Base-by-base conservation (phyloP, 2,329 filamentous ascomycete species). In the Curvularia eragrostidis region DNA sequence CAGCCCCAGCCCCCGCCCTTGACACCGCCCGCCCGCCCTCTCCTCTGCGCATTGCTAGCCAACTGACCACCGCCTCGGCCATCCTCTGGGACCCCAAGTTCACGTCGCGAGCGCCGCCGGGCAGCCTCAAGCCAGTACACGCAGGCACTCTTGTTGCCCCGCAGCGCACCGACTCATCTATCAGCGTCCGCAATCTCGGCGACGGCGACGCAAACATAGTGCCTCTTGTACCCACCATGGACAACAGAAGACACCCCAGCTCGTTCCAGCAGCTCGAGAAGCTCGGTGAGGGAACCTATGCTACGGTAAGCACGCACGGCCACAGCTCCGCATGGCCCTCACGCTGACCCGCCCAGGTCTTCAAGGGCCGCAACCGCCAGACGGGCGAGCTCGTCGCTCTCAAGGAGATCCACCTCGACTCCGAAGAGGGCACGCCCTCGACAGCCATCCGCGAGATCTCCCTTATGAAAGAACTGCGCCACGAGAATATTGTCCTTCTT, bases 221-320 rank as follows among this genome's bases (percentile, higher is more conserved):
- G 51, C 57, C 67, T 62, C 54, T 63, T 41, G 52, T 62, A 44
- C 50, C 64, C 56, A 64, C 67, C 60, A 98, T 98, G 94, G 94
- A 97, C 80, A 91, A 91, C 74, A 91, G 96, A 78, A 85, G 91
- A 73, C 92, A 97, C 73, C 93, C 94, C 55, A 96, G 91, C 81
- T 98, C 94, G 62, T 99, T 99, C 84, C 94, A 98, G 85, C 95
- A 98, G 87, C 86, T 98, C 77, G 95, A 99, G 81, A 99, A 86
- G 90, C 86, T 99, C 66, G 95, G 95, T 73, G 95, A 99, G 83
- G 95, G 95, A 61, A 99, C 95, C 30, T 99, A 99, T 86, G 95
- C 95, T 32, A 99, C 95, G 32, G 95, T 97, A 83, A 73, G 88
- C n/a, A 24, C 15, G 10, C 9, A 15, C 19, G 23, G n/a, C 7